These are phyloP conservation scores for Polygonum maritimum DNA, from an alignment of 148 eudicot genomes.

Conservation along the genomic window DNA sequence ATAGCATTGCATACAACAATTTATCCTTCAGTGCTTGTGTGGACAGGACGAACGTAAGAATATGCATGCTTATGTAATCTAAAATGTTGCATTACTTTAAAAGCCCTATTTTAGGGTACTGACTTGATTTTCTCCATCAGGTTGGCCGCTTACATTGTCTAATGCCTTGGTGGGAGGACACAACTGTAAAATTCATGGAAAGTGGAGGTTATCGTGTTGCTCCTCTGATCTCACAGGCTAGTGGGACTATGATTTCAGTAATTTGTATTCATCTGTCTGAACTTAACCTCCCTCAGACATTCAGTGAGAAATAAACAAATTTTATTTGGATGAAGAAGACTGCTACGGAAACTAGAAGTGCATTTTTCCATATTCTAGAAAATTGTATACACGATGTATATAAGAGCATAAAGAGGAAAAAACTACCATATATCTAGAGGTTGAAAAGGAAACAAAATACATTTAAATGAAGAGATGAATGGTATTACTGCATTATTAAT, in stretches of 20 bases:
- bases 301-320: neutral
- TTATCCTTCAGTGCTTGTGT: slow-evolving; percentile 45
- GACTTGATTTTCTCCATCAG: slow-evolving; percentile 21
- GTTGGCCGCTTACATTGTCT: slow-evolving; percentile 86
- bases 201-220: slow-evolving; percentile 79
- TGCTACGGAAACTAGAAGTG: neutral
- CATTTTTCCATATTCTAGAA: neutral
- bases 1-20: slow-evolving; percentile 49
- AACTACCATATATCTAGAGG: neutral
- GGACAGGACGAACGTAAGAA: slow-evolving; percentile 73
- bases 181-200: slow-evolving; percentile 74
- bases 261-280: neutral
- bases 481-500: neutral
- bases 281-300: neutral
- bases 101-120: neutral
- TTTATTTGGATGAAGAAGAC: neutral
- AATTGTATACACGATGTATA: neutral
- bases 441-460: neutral
- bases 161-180: slow-evolving; percentile 93
- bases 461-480: neutral
- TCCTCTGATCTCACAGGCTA: slow-evolving; percentile 43
- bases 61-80: neutral
- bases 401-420: neutral
- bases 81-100: neutral
- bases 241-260: neutral